Evolutionary conservation across 2,329 filamentous ascomycete species (phyloP).

Genomic region (Fulvia fulva): DNA sequence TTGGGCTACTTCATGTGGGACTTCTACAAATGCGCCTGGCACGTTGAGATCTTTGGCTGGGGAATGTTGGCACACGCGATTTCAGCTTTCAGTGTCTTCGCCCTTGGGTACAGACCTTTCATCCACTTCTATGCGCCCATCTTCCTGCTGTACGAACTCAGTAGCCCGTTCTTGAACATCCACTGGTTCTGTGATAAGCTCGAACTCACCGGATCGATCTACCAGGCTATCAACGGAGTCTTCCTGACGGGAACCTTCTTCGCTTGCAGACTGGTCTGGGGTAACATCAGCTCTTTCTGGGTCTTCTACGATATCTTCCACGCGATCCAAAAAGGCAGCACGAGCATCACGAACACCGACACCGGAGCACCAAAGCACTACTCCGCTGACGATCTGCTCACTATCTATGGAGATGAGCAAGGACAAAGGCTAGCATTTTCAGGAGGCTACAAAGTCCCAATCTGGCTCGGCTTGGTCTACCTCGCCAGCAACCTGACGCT

Average conservation of each 20-base stretch:
- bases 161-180: conserved; percentile 78
- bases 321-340: conserved; percentile 32
- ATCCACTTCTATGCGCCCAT: conserved; percentile 76
- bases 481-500: conserved; percentile 66
- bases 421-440: conserved; percentile 29
- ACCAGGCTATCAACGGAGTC: conserved; percentile 75
- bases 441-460: conserved; percentile 47
- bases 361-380: conserved; percentile 16
- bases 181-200: conserved; percentile 93
- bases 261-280: conserved; percentile 71
- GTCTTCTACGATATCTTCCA: conserved; percentile 68
- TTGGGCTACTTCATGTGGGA: conserved; percentile 85
- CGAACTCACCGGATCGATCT: conserved; percentile 67
- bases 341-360: conserved; percentile 17
- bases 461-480: conserved; percentile 68
- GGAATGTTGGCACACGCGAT: conserved; percentile 75
- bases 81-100: conserved; percentile 69
- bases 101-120: conserved; percentile 75
- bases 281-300: conserved; percentile 61
- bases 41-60: conserved; percentile 69
- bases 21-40: conserved; percentile 62
- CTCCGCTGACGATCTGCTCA: conserved; percentile 15
- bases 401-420: conserved; percentile 24
- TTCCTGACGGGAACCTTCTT: conserved; percentile 71
- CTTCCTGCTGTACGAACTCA: conserved; percentile 86